Conservation (phyloP, 2,329 filamentous ascomycete genomes). For the Cercospora sp. region DNA sequence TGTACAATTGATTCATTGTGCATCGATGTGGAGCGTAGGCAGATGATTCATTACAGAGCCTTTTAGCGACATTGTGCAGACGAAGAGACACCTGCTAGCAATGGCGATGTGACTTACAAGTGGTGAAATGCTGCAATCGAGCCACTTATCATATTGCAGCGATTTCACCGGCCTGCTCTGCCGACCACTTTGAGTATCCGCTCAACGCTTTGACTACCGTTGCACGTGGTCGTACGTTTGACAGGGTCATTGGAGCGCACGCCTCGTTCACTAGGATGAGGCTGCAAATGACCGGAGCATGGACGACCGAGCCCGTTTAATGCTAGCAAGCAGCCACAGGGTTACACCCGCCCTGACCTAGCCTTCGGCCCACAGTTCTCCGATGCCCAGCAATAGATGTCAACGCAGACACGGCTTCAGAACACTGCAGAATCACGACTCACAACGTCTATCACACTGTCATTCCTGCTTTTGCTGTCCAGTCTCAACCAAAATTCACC, state of each 20-base stretch:
- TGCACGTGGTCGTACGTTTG: background rate
- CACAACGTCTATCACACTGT: background rate
- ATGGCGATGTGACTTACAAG: background rate
- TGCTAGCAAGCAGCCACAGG: background rate
- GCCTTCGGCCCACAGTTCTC: background rate
- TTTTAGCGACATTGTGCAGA: background rate
- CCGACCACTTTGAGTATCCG: background rate
- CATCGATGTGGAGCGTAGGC: too few relatives aligned
- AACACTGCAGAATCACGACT: background rate
- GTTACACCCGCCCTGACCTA: background rate
- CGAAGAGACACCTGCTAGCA: background rate
- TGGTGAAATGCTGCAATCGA: too few relatives aligned
- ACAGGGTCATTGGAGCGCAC: background rate
- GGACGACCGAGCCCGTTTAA: background rate
- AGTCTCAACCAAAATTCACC: slow-evolving; percentile 1
- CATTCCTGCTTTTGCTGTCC: background rate
- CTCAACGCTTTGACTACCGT: background rate
- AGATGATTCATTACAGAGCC: too few relatives aligned
- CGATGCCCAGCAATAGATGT: background rate
- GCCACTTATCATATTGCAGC: too few relatives aligned
- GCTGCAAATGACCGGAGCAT: background rate
- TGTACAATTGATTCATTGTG: background rate
- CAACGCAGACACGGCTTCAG: background rate
- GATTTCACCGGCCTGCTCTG: too few relatives aligned
- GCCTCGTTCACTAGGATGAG: background rate